Base-by-base conservation (phyloP, 2,329 filamentous ascomycete genomes). In the Knoxdaviesia proteae region DNA sequence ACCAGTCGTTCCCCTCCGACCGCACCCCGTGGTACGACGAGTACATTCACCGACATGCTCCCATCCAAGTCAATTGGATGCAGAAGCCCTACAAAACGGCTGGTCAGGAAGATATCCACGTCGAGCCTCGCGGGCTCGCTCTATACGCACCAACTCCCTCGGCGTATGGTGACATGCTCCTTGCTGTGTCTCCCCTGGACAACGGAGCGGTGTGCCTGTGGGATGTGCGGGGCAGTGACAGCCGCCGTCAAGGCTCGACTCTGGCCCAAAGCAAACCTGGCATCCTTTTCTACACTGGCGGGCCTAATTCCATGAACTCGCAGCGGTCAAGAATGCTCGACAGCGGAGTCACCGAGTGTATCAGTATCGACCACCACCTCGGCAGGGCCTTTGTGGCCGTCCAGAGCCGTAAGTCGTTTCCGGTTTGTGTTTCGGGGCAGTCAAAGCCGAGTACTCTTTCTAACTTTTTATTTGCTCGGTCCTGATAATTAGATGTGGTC, bases 181-280 rank as follows among this genome's bases (percentile, higher is more conserved):
- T 77, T 43, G 75, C 83, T 0, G 68, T 93, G 10, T 78, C 80
- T 0, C 84, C 86, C 2, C 63, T 94, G 6, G 84, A 92, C 45
- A 83, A 94, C 54, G 86, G 68, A 0, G 84, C 82, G 42, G 69
- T 94, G n/a, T 83, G 79, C 50, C 60, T 94, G 6, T 94, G 86
- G 86, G 81, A 93, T 53, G 62, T 83, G 41, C 74, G 69, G 43
- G 70, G 69, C 1, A 69, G 65, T 32, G 61, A 61, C 40, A 59
- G 58, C 5, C 57, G 50, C 5, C 64, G 55, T 47, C 69, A 67
- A 48, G 80, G 82, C 2, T 69, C 65, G 3, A 71, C 90, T 33
- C 49, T 82, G 7, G 74, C 71, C 1, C 69, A 69, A 47, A 90
- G 80, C 56, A 61, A 61, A 20, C 64, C 76, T 0, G 80, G 78